Percentiles rank a stretch among this genome's conserved stretches.
Conservation (phyloP, 805 yeast genomes). For the Clavispora phyllophila region DNA sequence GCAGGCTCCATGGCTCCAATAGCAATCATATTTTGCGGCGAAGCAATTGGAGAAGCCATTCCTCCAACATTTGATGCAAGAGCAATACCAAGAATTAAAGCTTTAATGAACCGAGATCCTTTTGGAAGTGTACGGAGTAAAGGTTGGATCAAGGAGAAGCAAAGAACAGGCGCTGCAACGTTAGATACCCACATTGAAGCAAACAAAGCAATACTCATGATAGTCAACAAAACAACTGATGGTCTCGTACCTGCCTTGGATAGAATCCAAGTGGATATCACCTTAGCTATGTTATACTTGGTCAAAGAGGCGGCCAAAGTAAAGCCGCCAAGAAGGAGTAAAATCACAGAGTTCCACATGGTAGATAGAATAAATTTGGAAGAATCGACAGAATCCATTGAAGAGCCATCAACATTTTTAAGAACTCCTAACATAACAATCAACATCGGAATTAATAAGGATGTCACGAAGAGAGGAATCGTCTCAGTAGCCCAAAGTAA, state of each 20-base stretch:
- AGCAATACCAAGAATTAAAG: conserved; percentile 44
- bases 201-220: conserved; percentile 48
- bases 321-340: conserved; percentile 49
- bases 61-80: conserved; percentile 51
- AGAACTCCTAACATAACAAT: conserved; percentile 43
- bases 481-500: conserved; percentile 51
- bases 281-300: conserved; percentile 48
- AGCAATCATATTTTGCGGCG: conserved; percentile 53
- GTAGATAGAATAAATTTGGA: conserved; percentile 42
- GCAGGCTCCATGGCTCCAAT: conserved; percentile 48
- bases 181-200: conserved; percentile 57
- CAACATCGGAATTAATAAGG: conserved; percentile 45
- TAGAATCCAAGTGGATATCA: conserved; percentile 45
- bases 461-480: conserved; percentile 45
- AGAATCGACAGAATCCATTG: conserved; percentile 39
- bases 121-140: conserved; percentile 37
- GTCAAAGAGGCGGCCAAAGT: conserved; percentile 52
- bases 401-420: conserved; percentile 45
- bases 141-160: conserved; percentile 48
- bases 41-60: conserved; percentile 51
- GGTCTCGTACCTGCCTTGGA: conserved; percentile 50
- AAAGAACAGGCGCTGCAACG: conserved; percentile 52
- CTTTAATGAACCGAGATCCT: conserved; percentile 36
- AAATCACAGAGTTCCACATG: conserved; percentile 53
- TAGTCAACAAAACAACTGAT: conserved; percentile 40